Conservation (phyloP, 371 early-diverging fungal genomes). For the Coelomomyces lativittatus region DNA sequence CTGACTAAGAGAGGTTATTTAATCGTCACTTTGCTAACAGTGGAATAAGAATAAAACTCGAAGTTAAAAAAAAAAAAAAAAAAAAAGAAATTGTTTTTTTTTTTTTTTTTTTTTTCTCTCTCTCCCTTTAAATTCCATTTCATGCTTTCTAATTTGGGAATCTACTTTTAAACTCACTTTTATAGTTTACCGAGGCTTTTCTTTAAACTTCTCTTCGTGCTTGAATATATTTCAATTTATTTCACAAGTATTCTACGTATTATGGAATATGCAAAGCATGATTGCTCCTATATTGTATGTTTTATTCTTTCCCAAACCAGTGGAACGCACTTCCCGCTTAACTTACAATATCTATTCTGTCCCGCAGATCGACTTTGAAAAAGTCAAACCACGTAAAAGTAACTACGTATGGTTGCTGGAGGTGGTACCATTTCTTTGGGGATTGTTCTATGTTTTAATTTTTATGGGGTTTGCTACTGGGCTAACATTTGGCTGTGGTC, state of each 20-base stretch:
- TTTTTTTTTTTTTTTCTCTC: too few species aligned
- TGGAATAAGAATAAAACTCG: too few species aligned
- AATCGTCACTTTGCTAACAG: too few species aligned
- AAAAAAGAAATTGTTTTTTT: too few species aligned
- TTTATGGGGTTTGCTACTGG: neutral
- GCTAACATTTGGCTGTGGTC: neutral
- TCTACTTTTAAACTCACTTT: too few species aligned
- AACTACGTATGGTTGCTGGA: neutral
- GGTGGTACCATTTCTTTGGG: conserved; percentile 1
- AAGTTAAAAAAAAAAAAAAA: too few species aligned
- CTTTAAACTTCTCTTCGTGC: neutral
- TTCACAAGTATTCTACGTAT: conserved; percentile 1
- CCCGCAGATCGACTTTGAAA: neutral
- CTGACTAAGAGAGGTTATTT: too few species aligned
- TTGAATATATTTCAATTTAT: neutral
- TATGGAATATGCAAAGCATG: conserved; percentile 1
- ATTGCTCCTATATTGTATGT: neutral
- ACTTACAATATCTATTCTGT: conserved; percentile 1
- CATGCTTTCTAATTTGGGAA: too few species aligned
- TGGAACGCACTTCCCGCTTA: neutral
- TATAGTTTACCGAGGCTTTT: conserved; percentile 2
- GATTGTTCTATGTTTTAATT: neutral
- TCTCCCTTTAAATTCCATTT: too few species aligned
- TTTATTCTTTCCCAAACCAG: neutral
- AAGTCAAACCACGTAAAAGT: neutral